Conservation (phyloP, 345 rosid genomes). For the Citrus glauca region DNA sequence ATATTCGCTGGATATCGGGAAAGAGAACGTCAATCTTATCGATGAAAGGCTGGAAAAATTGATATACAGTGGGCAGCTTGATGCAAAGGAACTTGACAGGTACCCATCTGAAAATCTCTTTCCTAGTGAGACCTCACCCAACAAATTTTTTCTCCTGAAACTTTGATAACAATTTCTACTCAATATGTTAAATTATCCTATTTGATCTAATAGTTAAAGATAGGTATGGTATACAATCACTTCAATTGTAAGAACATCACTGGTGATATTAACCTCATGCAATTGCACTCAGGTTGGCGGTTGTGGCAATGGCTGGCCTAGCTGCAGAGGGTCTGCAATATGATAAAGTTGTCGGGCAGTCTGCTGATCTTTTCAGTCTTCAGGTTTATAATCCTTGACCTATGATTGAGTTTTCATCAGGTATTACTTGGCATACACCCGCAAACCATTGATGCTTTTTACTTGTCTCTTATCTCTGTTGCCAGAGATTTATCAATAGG, state of each 20-base stretch:
- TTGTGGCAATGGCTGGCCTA: slow-evolving; percentile 92
- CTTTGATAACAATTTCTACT: not conserved
- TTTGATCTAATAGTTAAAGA: not conserved
- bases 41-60: slow-evolving; percentile 73
- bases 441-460: not conserved
- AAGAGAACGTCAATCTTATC: slow-evolving; percentile 88
- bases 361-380: slow-evolving; percentile 95
- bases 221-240: not conserved
- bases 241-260: not conserved
- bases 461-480: not conserved
- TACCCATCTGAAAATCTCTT: slow-evolving; percentile 12
- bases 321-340: slow-evolving; percentile 89
- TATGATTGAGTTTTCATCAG: not conserved
- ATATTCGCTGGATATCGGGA: slow-evolving; percentile 87
- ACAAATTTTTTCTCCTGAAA: not conserved
- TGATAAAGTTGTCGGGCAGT: slow-evolving; percentile 93
- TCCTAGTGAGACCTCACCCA: not conserved
- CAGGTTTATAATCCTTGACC: slow-evolving; percentile 46
- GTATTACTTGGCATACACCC: not conserved
- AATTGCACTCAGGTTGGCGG: slow-evolving; percentile 55
- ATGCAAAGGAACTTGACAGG: slow-evolving; percentile 84
- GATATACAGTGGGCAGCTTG: slow-evolving; percentile 90
- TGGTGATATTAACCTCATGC: not conserved
- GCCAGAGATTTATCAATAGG: slow-evolving; percentile 82
- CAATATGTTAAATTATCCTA: not conserved